Conservation (phyloP, 2,329 filamentous ascomycete species). For the Cyclaneusma minus region DNA sequence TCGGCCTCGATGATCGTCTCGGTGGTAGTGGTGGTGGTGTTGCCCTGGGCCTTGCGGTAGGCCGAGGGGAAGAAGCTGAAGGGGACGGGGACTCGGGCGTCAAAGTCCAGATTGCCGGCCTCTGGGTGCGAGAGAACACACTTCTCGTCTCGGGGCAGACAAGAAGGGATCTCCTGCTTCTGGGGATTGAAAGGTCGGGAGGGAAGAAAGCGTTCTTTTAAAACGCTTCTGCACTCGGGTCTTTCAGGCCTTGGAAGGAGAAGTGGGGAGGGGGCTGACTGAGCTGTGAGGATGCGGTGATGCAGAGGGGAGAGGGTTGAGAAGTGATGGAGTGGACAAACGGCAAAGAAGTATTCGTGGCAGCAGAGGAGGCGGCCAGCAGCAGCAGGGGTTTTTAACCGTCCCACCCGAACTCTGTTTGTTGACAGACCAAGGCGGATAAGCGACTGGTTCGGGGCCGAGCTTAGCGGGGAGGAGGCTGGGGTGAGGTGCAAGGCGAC, state of each 20-base stretch:
- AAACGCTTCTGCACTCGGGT: conserved; percentile 16
- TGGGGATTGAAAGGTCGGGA: conserved; percentile 33
- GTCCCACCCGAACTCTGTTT: too few species aligned
- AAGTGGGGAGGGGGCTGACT: conserved; percentile 2
- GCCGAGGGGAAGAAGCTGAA: conserved; percentile 99
- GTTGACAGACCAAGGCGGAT: too few species aligned
- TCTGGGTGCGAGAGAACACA: conserved; percentile 44
- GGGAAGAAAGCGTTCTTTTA: conserved; percentile 19
- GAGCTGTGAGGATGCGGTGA: conserved; percentile 3
- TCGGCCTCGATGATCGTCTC: conserved; percentile 78
- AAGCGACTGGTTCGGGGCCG: too few species aligned
- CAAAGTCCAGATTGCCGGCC: conserved; percentile 99
- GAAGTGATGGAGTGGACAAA: neutral
- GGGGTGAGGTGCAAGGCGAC: too few species aligned
- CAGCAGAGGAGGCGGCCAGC: too few species aligned
- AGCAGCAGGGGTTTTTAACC: too few species aligned
- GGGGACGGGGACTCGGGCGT: conserved; percentile 96
- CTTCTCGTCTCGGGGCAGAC: conserved; percentile 63
- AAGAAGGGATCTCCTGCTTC: conserved; percentile 53
- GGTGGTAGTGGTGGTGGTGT: conserved; percentile 43
- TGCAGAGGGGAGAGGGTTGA: conserved; percentile 2
- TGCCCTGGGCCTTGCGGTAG: conserved; percentile 62
- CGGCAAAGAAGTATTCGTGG: conserved; percentile 4
- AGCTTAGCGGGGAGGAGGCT: too few species aligned
- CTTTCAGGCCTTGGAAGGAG: conserved; percentile 6